These are phyloP conservation scores for Neckera pumila DNA, from an alignment of 225 moss, liverwort and hornwort genomes.

Conservation along the genomic window DNA sequence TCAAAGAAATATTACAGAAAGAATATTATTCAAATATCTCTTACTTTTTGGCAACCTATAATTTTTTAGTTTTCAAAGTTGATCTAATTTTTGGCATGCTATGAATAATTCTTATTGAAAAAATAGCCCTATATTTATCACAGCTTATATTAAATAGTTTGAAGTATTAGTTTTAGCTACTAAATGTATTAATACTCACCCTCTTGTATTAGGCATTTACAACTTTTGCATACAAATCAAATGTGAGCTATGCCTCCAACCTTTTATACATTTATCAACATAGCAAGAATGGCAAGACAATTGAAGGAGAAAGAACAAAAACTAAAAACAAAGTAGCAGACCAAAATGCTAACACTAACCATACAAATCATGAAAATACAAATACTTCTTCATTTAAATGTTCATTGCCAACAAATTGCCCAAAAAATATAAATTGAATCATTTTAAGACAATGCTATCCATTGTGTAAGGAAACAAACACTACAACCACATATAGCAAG, in stretches of 20 bases:
- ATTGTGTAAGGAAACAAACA: neutral
- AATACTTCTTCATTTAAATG: too few species aligned
- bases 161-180: neutral
- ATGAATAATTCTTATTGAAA: neutral
- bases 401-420: too few species aligned
- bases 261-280: neutral
- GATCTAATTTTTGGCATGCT: neutral
- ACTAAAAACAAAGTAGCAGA: neutral
- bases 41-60: neutral
- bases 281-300: neutral
- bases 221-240: neutral
- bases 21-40: neutral
- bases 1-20: neutral
- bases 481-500: neutral
- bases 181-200: neutral
- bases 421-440: too few species aligned
- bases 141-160: neutral
- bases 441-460: neutral
- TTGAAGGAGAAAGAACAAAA: neutral
- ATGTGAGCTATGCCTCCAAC: neutral
- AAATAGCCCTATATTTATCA: neutral
- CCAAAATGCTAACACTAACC: neutral
- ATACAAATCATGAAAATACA: neutral
- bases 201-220: neutral
- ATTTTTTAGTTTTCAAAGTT: neutral